Evolutionary conservation across 2,329 filamentous ascomycete species (phyloP), one percentile per base, ranked within the genome.

Genomic region (Fusarium setosum): DNA sequence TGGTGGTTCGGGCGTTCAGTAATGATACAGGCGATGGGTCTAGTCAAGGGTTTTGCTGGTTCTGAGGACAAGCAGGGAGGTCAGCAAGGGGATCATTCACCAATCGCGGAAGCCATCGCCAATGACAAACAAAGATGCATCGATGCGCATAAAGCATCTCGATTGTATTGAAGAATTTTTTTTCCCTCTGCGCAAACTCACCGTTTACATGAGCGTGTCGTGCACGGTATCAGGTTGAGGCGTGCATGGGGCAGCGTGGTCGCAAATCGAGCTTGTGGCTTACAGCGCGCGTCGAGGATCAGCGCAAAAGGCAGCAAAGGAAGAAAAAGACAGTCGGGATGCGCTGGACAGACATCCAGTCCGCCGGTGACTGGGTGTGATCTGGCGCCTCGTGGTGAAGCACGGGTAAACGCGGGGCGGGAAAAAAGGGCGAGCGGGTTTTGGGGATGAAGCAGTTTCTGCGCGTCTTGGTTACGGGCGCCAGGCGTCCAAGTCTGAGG

Each of bases 161-260:
- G 38, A 29, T 57, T 35, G 31, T 10, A 24, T 50, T 17, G 49
- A 41, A 31, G 20, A 7, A 34, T 63, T 53, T 26, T 34, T 18
- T 44, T 55, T n/a, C n/a, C n/a, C n/a, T n/a, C n/a, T n/a, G n/a
- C 49, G 45, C 37, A 54, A 59, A 66, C 70, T 60, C 44, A 73
- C 70, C 53, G 48, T 69, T 55, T 62, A 67, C 61, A 64, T 66
- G 45, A 38, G 60, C 59, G 59, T 59, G 34, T 54, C 56, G 51
- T 68, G 61, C 69, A 73, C 66, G 65, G 65, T 67, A 62, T 72
- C 59, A 72, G 37, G 56, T 62, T 53, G 49, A 61, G 59, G 58
- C 58, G 69, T 73, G 69, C 70, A 72, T 72, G 65, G 68, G 61
- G 59, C 67, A 45, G 56, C 55, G 57, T 68, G 56, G 69, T 71